These are phyloP conservation scores for Talaromyces sp. DNA, from an alignment of 2,329 filamentous ascomycete genomes.

Conservation along the genomic window DNA sequence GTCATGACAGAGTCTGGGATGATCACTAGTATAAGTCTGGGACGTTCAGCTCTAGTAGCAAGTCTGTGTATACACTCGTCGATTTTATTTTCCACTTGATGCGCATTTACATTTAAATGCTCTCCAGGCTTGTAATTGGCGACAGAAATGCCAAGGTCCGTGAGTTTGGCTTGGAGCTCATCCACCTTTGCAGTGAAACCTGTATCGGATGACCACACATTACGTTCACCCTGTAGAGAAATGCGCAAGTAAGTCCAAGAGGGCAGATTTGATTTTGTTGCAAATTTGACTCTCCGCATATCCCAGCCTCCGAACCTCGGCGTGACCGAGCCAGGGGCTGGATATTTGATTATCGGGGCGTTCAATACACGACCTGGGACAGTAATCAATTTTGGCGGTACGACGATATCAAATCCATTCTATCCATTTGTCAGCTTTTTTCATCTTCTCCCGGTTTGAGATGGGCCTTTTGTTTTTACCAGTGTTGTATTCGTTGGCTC, in stretches of 20 bases:
- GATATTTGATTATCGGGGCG: conserved; percentile 61
- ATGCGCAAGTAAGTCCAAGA: conserved; percentile 29
- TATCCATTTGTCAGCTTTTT: neutral
- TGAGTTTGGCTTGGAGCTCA: conserved; percentile 6
- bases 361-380: conserved; percentile 67
- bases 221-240: neutral
- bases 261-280: conserved; percentile 42
- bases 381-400: conserved; percentile 58
- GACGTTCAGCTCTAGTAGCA: neutral
- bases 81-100: neutral
- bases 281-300: conserved; percentile 57
- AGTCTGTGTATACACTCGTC: conserved; percentile 1
- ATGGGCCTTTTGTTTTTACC: neutral
- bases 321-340: conserved; percentile 24
- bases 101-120: neutral
- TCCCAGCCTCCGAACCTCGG: conserved; percentile 64
- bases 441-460: conserved; percentile 15
- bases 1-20: conserved; percentile 47
- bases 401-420: conserved; percentile 28
- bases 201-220: neutral
- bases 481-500: neutral
- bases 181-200: neutral
- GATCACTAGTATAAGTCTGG: conserved; percentile 51
- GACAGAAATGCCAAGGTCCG: neutral
- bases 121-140: neutral